Percentiles rank a stretch among this genome's conserved stretches.
These are phyloP conservation scores for Penicillium capsulatum DNA, from an alignment of 2,329 filamentous ascomycete species.

Conservation along the genomic window DNA sequence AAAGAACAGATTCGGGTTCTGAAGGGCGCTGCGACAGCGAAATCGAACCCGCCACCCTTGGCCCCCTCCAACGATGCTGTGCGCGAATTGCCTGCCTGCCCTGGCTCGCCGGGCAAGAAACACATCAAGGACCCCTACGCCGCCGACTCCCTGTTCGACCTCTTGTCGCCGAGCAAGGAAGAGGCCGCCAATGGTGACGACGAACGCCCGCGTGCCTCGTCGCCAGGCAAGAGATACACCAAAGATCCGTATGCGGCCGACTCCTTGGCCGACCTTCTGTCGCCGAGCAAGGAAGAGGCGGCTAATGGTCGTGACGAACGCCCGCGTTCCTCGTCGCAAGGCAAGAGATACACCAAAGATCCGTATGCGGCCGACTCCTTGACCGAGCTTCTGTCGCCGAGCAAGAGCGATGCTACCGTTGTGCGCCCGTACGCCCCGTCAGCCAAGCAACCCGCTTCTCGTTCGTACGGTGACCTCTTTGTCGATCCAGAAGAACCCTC, in stretches of 20 bases:
- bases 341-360: slow-evolving; percentile 41
- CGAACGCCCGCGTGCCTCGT: slow-evolving; percentile 11
- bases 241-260: slow-evolving; percentile 35
- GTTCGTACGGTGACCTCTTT: slow-evolving; percentile 67
- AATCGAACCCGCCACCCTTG: slow-evolving; percentile 17
- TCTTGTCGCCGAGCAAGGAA: slow-evolving; percentile 59
- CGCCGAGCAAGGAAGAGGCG: slow-evolving; percentile 44
- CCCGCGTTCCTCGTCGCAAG: slow-evolving; percentile 28
- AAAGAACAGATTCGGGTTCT: slow-evolving; percentile 79
- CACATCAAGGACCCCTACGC: slow-evolving; percentile 43
- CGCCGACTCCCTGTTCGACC: slow-evolving; percentile 62
- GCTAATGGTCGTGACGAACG: too few species aligned
- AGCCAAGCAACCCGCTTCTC: slow-evolving; percentile 66
- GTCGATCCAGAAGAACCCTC: slow-evolving; percentile 38
- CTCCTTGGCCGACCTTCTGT: slow-evolving; percentile 67
- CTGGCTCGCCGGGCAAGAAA: slow-evolving; percentile 39
- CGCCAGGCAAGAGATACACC: slow-evolving; percentile 34
- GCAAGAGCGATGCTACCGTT: slow-evolving; percentile 43
- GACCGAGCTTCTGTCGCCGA: slow-evolving; percentile 64
- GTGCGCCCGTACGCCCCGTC: slow-evolving; percentile 38
- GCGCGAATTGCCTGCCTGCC: slow-evolving; percentile 12
- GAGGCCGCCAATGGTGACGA: slow-evolving; percentile 7
- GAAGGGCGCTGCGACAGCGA: slow-evolving; percentile 45
- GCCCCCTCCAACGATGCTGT: slow-evolving; percentile 15
- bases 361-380: slow-evolving; percentile 53